Conservation (phyloP, 805 yeast genomes). For the Kodamaea laetipori region DNA sequence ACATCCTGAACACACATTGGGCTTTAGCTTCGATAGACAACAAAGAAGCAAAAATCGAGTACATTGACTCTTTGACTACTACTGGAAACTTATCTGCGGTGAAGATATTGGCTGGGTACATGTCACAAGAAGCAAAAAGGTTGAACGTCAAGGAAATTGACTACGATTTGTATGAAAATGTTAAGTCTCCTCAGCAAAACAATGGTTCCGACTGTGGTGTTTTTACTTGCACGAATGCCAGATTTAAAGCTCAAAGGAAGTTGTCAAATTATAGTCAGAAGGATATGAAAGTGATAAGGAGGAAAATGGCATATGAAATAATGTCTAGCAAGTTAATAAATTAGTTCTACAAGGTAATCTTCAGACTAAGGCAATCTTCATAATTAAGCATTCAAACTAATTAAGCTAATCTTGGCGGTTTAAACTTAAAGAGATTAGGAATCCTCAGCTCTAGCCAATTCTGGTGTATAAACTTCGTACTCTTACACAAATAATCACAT, state of each 20-base stretch:
- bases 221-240: slow-evolving; percentile 78
- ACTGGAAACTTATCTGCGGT: slow-evolving; percentile 47
- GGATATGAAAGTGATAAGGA: slow-evolving; percentile 70
- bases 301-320: slow-evolving; percentile 68
- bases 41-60: slow-evolving; percentile 55
- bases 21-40: slow-evolving; percentile 81
- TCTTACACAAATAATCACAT: not conserved
- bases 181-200: slow-evolving; percentile 72
- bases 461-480: no score
- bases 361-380: not conserved
- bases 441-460: no score
- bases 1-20: slow-evolving; percentile 86
- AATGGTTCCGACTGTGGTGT: slow-evolving; percentile 97
- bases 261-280: slow-evolving; percentile 58
- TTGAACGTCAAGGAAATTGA: slow-evolving; percentile 25
- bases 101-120: slow-evolving; percentile 56
- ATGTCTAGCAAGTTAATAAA: slow-evolving; percentile 33
- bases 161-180: slow-evolving; percentile 29
- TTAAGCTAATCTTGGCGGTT: no score
- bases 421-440: no score
- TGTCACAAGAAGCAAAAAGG: slow-evolving; percentile 66
- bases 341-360: slow-evolving; percentile 5
- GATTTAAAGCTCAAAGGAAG: slow-evolving; percentile 54
- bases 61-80: slow-evolving; percentile 73
- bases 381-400: not conserved